Percentiles rank a stretch among this genome's conserved stretches.
These are phyloP conservation scores for Cladosporium sp. DNA, from an alignment of 2,329 filamentous ascomycete species.

Conservation along the genomic window DNA sequence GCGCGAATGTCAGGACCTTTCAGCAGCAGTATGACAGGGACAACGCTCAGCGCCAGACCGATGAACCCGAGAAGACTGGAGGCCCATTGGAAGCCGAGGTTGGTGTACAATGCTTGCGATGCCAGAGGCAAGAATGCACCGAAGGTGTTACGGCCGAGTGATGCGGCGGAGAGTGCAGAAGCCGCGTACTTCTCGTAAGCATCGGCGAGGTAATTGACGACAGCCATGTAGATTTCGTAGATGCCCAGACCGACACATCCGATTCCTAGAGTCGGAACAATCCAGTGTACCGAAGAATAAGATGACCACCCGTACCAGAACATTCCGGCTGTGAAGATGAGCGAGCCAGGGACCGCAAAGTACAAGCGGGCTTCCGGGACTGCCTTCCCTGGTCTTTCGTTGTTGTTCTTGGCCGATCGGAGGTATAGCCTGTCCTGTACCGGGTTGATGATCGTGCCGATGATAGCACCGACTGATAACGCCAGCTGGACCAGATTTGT, in stretches of 20 bases:
- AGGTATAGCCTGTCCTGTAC: constrained; percentile 23
- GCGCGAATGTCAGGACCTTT: constrained; percentile 32
- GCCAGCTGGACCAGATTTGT: constrained; percentile 46
- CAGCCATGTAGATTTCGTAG: constrained; percentile 47
- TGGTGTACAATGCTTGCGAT: constrained; percentile 31
- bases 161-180: constrained; percentile 36
- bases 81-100: constrained; percentile 38
- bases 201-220: constrained; percentile 49
- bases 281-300: constrained; percentile 41
- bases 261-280: constrained; percentile 45
- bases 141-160: constrained; percentile 37
- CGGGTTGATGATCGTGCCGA: constrained; percentile 32
- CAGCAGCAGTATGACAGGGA: constrained; percentile 37
- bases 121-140: constrained; percentile 40
- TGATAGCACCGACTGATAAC: constrained; percentile 43
- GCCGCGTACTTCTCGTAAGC: constrained; percentile 38
- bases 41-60: constrained; percentile 45
- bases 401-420: constrained; percentile 22
- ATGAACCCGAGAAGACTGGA: constrained; percentile 38
- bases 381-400: constrained; percentile 18
- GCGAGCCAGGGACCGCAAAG: constrained; percentile 52
- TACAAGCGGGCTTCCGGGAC: constrained; percentile 46
- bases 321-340: constrained; percentile 49
- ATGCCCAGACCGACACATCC: constrained; percentile 32
- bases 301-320: constrained; percentile 58